These are phyloP conservation scores for Penstemon davidsonii DNA, from an alignment of 257 asterid species.

Conservation along the genomic window DNA sequence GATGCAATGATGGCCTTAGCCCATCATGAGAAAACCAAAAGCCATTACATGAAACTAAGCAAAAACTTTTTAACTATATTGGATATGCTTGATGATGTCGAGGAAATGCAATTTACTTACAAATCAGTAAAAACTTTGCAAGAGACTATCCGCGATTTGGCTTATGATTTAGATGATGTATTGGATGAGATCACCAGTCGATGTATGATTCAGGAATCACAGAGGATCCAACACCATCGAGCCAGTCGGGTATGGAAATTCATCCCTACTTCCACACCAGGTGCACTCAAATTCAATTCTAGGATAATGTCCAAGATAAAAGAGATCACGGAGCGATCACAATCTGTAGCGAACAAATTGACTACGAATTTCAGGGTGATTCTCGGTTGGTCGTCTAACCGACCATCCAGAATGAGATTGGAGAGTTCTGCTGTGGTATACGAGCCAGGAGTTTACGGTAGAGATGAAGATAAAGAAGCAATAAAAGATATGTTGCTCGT, in stretches of 20 bases:
- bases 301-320: conserved; percentile 49
- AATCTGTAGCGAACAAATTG: conserved; percentile 35
- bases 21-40: conserved; percentile 48
- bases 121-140: conserved; percentile 46
- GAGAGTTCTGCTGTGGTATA: conserved; percentile 53
- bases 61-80: conserved; percentile 27
- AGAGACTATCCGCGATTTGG: conserved; percentile 51
- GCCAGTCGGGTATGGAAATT: conserved; percentile 39
- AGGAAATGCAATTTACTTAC: conserved; percentile 55
- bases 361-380: conserved; percentile 39
- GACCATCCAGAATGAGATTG: conserved; percentile 26
- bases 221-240: conserved; percentile 32
- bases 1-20: conserved; percentile 43
- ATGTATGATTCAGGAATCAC: conserved; percentile 34
- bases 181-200: conserved; percentile 60
- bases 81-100: conserved; percentile 60
- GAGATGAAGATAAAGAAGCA: conserved; percentile 52
- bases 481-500: conserved; percentile 42
- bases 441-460: conserved; percentile 56
- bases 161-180: conserved; percentile 70
- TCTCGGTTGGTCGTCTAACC: conserved; percentile 27
- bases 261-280: conserved; percentile 44
- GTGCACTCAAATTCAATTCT: conserved; percentile 40
- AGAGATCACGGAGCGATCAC: conserved; percentile 36
- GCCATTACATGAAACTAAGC: conserved; percentile 41